Percentiles rank a stretch among this genome's conserved stretches.
Conservation (phyloP, 495 filamentous ascomycete species). For the Aspergillus cristatus region DNA sequence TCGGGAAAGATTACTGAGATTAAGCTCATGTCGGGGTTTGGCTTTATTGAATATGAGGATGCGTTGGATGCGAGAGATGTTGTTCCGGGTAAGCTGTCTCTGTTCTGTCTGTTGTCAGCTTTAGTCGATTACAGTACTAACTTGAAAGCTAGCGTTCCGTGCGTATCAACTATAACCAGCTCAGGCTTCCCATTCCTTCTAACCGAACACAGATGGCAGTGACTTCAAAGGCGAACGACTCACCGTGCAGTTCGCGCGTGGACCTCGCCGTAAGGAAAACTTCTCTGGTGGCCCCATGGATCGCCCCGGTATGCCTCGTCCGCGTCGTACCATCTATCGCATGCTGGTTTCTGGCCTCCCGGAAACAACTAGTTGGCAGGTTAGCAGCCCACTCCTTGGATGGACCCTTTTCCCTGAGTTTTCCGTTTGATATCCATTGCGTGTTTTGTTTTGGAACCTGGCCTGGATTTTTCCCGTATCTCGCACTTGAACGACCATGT, state of each 20-base stretch:
- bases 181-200: constrained; percentile 7
- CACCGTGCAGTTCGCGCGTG: constrained; percentile 95
- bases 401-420: constrained; percentile 43
- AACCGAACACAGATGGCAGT: constrained; percentile 64
- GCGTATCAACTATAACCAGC: constrained; percentile 21
- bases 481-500: too few species aligned
- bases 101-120: not conserved
- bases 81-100: constrained; percentile 67
- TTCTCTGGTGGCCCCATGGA: constrained; percentile 53
- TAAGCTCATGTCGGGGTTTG: constrained; percentile 99
- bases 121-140: not conserved
- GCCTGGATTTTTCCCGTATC: constrained; percentile 6
- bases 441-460: constrained; percentile 27
- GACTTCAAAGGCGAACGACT: constrained; percentile 96
- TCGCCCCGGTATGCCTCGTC: constrained; percentile 70
- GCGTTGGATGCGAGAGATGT: constrained; percentile 94
- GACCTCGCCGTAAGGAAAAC: constrained; percentile 76
- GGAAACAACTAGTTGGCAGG: constrained; percentile 99
- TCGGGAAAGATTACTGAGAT: constrained; percentile 96
- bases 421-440: too few species aligned
- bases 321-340: constrained; percentile 85
- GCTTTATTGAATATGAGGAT: constrained; percentile 99
- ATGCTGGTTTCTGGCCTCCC: constrained; percentile 98
- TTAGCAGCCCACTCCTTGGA: constrained; percentile 58
- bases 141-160: constrained; percentile 40